A percentile compares a stretch with the other conserved stretches of the same genome.
These are phyloP conservation scores for Exophiala oligosperma DNA, from an alignment of 2,329 filamentous ascomycete species.

Conservation along the genomic window DNA sequence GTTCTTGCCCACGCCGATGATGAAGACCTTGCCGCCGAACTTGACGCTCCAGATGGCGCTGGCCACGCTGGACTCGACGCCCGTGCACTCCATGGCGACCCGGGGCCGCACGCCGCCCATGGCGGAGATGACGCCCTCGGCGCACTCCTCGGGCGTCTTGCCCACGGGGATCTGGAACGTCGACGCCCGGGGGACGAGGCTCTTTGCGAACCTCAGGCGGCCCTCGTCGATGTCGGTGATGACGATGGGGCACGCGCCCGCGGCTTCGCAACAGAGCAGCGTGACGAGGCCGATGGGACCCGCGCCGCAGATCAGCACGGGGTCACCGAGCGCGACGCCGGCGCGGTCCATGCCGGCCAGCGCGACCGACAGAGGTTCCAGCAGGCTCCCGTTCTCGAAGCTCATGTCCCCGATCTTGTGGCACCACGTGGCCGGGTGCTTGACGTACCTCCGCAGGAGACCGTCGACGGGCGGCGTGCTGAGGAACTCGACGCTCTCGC, in stretches of 20 bases:
- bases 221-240: slow-evolving; percentile 94
- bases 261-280: slow-evolving; percentile 77
- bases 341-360: slow-evolving; percentile 85
- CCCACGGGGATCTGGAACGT: slow-evolving; percentile 60
- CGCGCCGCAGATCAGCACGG: slow-evolving; percentile 85
- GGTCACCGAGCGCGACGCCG: slow-evolving; percentile 77
- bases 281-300: slow-evolving; percentile 93
- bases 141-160: slow-evolving; percentile 65
- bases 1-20: slow-evolving; percentile 92
- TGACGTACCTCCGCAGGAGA: slow-evolving; percentile 86
- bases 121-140: slow-evolving; percentile 64
- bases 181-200: slow-evolving; percentile 73
- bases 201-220: slow-evolving; percentile 79
- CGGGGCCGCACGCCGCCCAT: slow-evolving; percentile 80
- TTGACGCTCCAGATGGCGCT: slow-evolving; percentile 86
- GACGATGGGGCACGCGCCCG: slow-evolving; percentile 85
- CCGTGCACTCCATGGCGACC: slow-evolving; percentile 87
- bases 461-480: slow-evolving; percentile 89
- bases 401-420: slow-evolving; percentile 93
- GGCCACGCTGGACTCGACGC: slow-evolving; percentile 84
- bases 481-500: slow-evolving; percentile 79
- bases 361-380: slow-evolving; percentile 88
- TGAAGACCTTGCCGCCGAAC: slow-evolving; percentile 95
- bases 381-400: slow-evolving; percentile 84
- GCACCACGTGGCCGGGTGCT: slow-evolving; percentile 92